Evolutionary conservation across 345 rosid genomes (phyloP), one percentile per base, ranked within the genome.

Genomic region (Trapa bicornis): DNA sequence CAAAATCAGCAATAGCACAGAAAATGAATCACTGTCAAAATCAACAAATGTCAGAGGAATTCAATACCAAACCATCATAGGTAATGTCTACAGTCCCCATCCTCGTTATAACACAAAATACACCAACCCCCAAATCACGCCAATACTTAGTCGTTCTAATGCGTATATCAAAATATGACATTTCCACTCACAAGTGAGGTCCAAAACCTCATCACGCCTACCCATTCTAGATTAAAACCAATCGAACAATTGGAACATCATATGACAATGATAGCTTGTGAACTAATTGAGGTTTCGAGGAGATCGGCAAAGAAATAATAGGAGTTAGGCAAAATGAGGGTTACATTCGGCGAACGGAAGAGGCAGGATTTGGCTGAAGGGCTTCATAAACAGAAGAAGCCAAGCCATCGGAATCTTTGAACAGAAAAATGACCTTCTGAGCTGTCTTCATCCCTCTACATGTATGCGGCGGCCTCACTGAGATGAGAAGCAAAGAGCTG

Each of bases 261-360:
- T 57, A 22, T 22, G 3, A 8, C 37, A 12, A 57, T 2, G 62
- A 29, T 17, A 53, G 58, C 58, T 53, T 33, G n/a, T 17, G 33
- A 17, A 17, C 32, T 17, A 53, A 5, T 4, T 32, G 32, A 32
- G 62, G 13, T 29, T 22, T 57, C 62, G 14, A 6, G 37, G 37
- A 57, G 37, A 17, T 47, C 8, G 33, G 17, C 38, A 22, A 79
- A 32, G 1, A 60, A 45, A 45, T 45, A 7, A 45, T 45, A 45
- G 13, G 70, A 52, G 67, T 37, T 65, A 65, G 50, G 61, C 16
- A 37, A 14, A 37, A 14, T 39, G 45, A 47, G 37, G 61, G 79
- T 77, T 77, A 89, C 96, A 80, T 70, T 72, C 74, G 80, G 68
- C 74, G 82, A 71, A 73, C 77, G 64, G 75, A 57, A 48, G 91